Percentiles rank a stretch among this genome's conserved stretches.
These are phyloP conservation scores for Glycine latifolia DNA, from an alignment of 306 rosid species.

Conservation along the genomic window DNA sequence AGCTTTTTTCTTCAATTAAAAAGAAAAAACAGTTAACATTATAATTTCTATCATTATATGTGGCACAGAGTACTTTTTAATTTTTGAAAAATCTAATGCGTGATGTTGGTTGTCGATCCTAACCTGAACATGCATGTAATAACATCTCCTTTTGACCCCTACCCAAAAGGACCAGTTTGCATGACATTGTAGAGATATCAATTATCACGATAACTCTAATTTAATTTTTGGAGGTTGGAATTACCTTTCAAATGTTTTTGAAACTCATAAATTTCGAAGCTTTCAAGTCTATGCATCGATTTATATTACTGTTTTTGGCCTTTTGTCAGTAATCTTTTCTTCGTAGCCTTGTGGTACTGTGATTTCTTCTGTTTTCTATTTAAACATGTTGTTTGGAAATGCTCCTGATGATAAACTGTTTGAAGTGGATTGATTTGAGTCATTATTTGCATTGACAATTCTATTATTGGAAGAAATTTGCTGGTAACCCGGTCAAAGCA, in stretches of 20 bases:
- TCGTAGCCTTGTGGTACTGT: neutral
- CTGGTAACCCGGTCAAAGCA: neutral
- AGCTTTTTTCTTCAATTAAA: constrained; percentile 4
- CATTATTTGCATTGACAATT: neutral
- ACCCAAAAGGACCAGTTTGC: constrained; percentile 12
- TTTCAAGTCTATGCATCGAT: neutral
- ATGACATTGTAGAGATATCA: constrained; percentile 16
- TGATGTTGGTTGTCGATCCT: neutral
- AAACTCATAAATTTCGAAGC: neutral
- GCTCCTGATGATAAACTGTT: neutral
- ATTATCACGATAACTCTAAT: neutral
- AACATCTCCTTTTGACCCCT: neutral
- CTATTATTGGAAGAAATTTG: neutral
- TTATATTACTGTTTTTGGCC: neutral
- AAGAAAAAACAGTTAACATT: neutral
- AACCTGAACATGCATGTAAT: constrained; percentile 14
- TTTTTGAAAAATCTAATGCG: neutral
- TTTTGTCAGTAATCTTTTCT: constrained; percentile 19
- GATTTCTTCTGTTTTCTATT: constrained; percentile 8
- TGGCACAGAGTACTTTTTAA: neutral
- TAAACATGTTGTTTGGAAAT: neutral
- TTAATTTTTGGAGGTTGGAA: constrained; percentile 31
- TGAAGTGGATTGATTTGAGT: constrained; percentile 28
- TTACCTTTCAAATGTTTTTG: constrained; percentile 29
- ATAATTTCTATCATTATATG: neutral